Conservation (phyloP, 495 filamentous ascomycete genomes). For the Aspergillus cavernicola region DNA sequence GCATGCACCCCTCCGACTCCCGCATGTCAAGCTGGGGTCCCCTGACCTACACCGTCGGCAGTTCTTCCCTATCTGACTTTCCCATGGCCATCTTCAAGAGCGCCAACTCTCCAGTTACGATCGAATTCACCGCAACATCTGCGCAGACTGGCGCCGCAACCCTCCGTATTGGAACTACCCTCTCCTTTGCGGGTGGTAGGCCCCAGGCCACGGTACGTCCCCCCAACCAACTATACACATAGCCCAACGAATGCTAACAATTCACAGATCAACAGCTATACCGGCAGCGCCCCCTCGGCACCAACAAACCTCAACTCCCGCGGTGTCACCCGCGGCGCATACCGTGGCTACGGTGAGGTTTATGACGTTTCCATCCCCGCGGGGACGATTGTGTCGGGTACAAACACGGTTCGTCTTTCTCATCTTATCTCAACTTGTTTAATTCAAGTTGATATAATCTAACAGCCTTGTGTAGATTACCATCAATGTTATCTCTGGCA, state of each 20-base stretch:
- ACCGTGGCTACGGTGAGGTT: slow-evolving; percentile 57
- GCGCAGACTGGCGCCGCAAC: slow-evolving; percentile 51
- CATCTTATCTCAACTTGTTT: neutral
- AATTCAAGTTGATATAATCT: neutral
- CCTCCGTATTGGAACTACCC: slow-evolving; percentile 59
- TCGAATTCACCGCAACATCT: slow-evolving; percentile 54
- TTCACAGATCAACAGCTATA: slow-evolving; percentile 48
- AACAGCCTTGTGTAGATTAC: slow-evolving; percentile 37
- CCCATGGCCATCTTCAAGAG: slow-evolving; percentile 65
- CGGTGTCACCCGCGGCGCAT: slow-evolving; percentile 62
- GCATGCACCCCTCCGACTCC: slow-evolving; percentile 63
- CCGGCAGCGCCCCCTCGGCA: slow-evolving; percentile 44
- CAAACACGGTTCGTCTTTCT: slow-evolving; percentile 46
- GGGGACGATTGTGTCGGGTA: slow-evolving; percentile 52
- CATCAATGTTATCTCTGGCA: slow-evolving; percentile 57
- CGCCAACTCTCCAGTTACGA: slow-evolving; percentile 59
- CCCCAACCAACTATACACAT: too few relatives aligned
- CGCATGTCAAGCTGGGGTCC: slow-evolving; percentile 60
- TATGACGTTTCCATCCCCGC: slow-evolving; percentile 55
- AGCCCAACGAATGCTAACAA: neutral
- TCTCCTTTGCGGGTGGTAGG: slow-evolving; percentile 53
- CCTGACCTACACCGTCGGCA: slow-evolving; percentile 56
- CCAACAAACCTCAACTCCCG: slow-evolving; percentile 61
- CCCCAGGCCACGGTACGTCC: slow-evolving; percentile 25
- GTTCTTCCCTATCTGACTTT: slow-evolving; percentile 46